Percentiles rank a stretch among this genome's conserved stretches.
Conservation (phyloP, 1,284 basidiomycete genomes). For the Butyriboletus appendiculatus region DNA sequence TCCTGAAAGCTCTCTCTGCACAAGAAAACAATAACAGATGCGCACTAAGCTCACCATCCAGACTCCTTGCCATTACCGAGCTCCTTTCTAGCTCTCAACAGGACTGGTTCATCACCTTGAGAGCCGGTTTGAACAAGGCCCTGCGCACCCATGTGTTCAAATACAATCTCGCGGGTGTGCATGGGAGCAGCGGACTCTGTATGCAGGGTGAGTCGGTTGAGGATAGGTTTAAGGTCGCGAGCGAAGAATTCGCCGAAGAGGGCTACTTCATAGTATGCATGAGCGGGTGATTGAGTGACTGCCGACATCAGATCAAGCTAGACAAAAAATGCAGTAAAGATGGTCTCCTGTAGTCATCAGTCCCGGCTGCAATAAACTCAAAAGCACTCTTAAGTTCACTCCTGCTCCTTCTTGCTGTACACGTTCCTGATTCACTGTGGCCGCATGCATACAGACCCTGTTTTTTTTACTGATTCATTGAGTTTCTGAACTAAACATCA, state of each 20-base stretch:
- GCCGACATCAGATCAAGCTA: conserved; percentile 24
- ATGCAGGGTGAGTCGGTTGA: conserved; percentile 75
- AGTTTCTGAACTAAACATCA: not conserved
- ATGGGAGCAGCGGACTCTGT: conserved; percentile 70
- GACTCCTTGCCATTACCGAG: conserved; percentile 47
- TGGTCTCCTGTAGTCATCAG: too few relatives aligned
- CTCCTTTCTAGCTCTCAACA: conserved; percentile 74
- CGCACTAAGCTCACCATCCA: conserved; percentile 52
- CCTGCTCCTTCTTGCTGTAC: not conserved
- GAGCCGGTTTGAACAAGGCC: conserved; percentile 50
- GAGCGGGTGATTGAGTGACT: conserved; percentile 33
- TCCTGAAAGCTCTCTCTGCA: conserved; percentile 45
- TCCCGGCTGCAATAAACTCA: not conserved
- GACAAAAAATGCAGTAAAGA: not conserved
- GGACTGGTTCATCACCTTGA: conserved; percentile 58
- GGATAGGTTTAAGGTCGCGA: conserved; percentile 60
- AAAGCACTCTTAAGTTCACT: not conserved
- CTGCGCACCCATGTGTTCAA: conserved; percentile 70
- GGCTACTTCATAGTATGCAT: conserved; percentile 77
- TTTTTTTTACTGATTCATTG: not conserved
- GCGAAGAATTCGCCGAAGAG: conserved; percentile 74
- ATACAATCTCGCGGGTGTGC: conserved; percentile 71
- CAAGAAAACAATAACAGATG: not conserved
- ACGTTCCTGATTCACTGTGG: not conserved
- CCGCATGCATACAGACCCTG: not conserved